Base-by-base conservation (phyloP, 148 eudicot species). In the Talinum fruticosum region DNA sequence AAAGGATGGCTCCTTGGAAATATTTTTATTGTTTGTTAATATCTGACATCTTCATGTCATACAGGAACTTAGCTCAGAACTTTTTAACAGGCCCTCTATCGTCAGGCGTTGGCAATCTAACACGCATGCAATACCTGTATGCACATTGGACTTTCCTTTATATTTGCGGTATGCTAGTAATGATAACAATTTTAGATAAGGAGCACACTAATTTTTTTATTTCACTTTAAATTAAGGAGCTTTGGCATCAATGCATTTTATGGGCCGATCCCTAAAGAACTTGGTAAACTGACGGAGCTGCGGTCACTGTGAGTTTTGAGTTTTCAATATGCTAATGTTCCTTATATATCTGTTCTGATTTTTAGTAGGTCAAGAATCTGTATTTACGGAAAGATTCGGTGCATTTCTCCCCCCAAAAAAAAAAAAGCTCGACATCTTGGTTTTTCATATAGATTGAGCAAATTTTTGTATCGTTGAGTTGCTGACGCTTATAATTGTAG, bases 51-150 rank as follows among this genome's bases (percentile, higher is more conserved):
- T 76, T 54, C 65, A 19, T 79, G 19, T 59, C 71, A 69, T 87
- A 80, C 84, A 92, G 98, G 79, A 36, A 69, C 26, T 61, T 94
- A 79, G 84, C 24, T 35, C 88, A 81, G 75, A 94, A 94, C 80
- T 83, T 83, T 88, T 79, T 94, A 79, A 86, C 91, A 6, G 98
- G 98, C 66, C 75, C 89, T 47, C 53, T 94, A 51, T 83, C 98
- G 33, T 45, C 95, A 54, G 88, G 92, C 69, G 76, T 94, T 75
- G 93, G 90, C 72, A 89, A 90, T 79, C 87, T 94, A 32, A 89
- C 87, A 79, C 84, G 85, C 30, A 62, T 94, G 95, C 90, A 88
- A 74, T 86, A 62, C 66, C 64, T 94, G 98, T 92, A 89, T 32
- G 84, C 16, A 68, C 54, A 62, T 65, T 41, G 36, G 3, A 33